Evolutionary conservation across 768 basidiomycete genomes (phyloP), one percentile per base, ranked within the genome.

Genomic region (Mycena chlorophos): DNA sequence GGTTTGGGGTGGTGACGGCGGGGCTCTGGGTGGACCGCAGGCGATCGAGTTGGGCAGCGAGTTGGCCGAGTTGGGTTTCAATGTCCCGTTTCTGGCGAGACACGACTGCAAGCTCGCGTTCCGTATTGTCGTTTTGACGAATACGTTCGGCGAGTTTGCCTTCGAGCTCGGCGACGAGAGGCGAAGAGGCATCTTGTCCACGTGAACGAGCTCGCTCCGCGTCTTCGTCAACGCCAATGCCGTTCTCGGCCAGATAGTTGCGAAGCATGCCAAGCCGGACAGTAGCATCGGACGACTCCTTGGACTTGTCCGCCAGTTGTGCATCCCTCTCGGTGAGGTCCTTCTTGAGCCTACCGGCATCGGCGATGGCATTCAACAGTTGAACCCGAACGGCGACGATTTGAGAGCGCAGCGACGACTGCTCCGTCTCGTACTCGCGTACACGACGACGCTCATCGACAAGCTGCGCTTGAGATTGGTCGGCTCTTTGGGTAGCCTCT

Each of bases 181-280:
- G 75, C 2, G 79, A 78, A 40, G 68, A 65, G 13, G 69, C 58
- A 31, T 73, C 73, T 43, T 72, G 72, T 12, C 71, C 64, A 45
- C 76, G 69, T 14, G 80, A 75, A 3, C 72, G 71, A n/a, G 78
- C 67, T 8, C 74, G 68, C 19, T 85, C 62, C 31, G 88, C 84
- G 47, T 87, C 88, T 19, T 92, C 91, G 51, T 89, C 87, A 19
- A 89, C 74, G 25, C 79, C 79, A 50, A 98, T 81, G 16, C 94
- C 96, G 65, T 90, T 87, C 65, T 98, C 97, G 20, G 86, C 84
- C 45, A 98, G 80, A 66, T 98, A 87, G 66, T 85, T 89, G 43
- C 93, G 86, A 55, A 98, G 76, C 76, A 91, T 87, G 23, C 78
- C 82, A 61, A 91, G 75, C 56, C 91, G 89, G 57, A 94, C 74